Base-by-base conservation (phyloP, 768 basidiomycete genomes). In the Tremella mesenterica region DNA sequence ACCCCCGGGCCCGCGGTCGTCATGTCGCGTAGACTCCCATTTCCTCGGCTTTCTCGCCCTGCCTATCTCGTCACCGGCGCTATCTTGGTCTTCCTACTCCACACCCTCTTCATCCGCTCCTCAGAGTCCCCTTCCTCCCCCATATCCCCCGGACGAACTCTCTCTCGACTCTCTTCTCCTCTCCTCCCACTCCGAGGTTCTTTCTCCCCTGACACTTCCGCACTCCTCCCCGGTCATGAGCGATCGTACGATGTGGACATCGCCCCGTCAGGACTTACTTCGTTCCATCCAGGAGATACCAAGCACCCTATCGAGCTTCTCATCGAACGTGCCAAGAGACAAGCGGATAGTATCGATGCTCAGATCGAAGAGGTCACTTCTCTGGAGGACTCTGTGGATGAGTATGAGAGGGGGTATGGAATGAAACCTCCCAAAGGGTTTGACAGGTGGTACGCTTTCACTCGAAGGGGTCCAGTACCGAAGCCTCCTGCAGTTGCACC, bases 371-470 rank as follows among this genome's bases (percentile, higher is more conserved):
- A 58, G 49, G 56, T 67, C 12, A 31, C 23, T 27, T 34, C 51
- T 13, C 28, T 67, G 3, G 55, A 57, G n/a, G 62, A 67, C 52
- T 52, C 54, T 25, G 62, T 58, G n/a, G 49, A 58, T 20, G 63
- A 67, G 48, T 67, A 67, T 55, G 53, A 57, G 56, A 48, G 52
- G 30, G 56, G 36, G 1, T 67, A 49, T 28, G 52, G 60, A 10
- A 51, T 67, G 56, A 47, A 50, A 16, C 65, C 65, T 27, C 65
- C 65, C 0, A 59, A 48, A 21, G 62, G 62, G 10, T 67, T 64
- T 43, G 62, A 67, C 4, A 38, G 45, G 9, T 67, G 65, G 65
- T 67, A 31, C 21, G 60, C 54, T 14, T 31, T 67, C 53, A 67
- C 61, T 7, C 65, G 61, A 33, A 28, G 20, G 2, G 29, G 50